Evolutionary conservation across 768 basidiomycete genomes (phyloP), one percentile per base, ranked within the genome.

Genomic region (Porpolomopsis calyptriformis): DNA sequence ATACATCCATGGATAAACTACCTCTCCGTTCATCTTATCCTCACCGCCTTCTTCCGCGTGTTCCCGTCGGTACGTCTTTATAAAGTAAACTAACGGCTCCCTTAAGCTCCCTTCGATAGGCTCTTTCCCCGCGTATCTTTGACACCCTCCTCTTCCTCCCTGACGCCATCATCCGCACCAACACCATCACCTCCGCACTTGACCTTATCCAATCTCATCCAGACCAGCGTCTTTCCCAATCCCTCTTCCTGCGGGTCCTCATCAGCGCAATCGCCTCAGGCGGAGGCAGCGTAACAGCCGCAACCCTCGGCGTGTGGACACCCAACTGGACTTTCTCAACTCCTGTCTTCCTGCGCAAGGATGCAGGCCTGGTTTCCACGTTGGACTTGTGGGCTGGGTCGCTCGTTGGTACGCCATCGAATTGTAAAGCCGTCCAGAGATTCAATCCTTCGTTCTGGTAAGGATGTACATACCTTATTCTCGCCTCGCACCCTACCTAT

Each of bases 361-460:
- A 63, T 4, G 67, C 64, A 2, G 64, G 66, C 36, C 38, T 65
- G 41, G 64, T 64, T 49, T 66, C 61, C 6, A 71, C 68, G 1
- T 54, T 76, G 14, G 76, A 76, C 51, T 55, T 76, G 1, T 76
- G 74, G 76, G 73, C 65, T 45, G 76, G 76, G 31, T 65, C 71
- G 6, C 50, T 75, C 2, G 68, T 69, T 7, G 72, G 56, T 54
- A 18, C 42, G 46, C 34, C 14, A n/a, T 10, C 3, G 8, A 7
- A 7, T 31, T 14, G 7, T 31, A 31, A 31, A 31, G 7, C 14
- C 7, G 14, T 31, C 29, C 29, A 7, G 29, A 7, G 29, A 31
- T 31, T 7, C 14, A n/a, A 31, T 27, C 4, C 19, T 19, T n/a
- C 24, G 3, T 38, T 36, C 29, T 33, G 8, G 26, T 4, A 3